Evolutionary conservation across 768 basidiomycete genomes (phyloP), one percentile per base, ranked within the genome.

Genomic region (Austroboletus eburneus): DNA sequence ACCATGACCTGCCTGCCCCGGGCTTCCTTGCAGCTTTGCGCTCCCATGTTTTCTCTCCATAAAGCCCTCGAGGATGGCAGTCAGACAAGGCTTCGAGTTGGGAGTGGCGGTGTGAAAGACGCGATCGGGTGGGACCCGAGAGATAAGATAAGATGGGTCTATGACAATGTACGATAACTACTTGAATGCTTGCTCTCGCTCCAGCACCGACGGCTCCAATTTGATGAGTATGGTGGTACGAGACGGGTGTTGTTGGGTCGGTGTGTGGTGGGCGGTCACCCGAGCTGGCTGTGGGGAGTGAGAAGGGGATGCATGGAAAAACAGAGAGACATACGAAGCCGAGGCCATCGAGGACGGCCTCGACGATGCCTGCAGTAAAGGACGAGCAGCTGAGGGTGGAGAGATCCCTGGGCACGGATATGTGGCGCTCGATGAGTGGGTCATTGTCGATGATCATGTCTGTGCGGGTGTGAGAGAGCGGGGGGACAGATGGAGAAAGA

Each of bases 391-490:
- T 94, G 32, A 99, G 76, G 58, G 88, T 84, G 58, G 84, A 89
- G 81, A 99, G 83, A 62, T 99, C 96, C 57, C 81, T 82, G 18
- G 96, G 96, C 13, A 98, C 88, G 24, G 92, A 91, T 50, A 99
- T 91, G 55, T 91, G 77, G 48, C 91, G 83, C 52, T 96, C 94
- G 53, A 97, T 75, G 18, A 85, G 79, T 10, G 96, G 94, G 61
- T 94, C 89, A 65, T 99, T 97, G 74, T 97, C 88, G 49, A 95
- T 87, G 54, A 99, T 88, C 96, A 98, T 98, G 68, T 97, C 92
- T 95, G 54, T 25, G 18, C 20, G 20, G 4, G 41, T 35, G 48
- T 50, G 29, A 49, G 47, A 37, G 22, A 38, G 47, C 4, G 21
- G 21, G 38, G 12, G 37, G 8, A 42, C 35, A 23, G 24, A 34